Base-by-base conservation (phyloP, 495 filamentous ascomycete species). In the Massariosphaeria phaeospora region DNA sequence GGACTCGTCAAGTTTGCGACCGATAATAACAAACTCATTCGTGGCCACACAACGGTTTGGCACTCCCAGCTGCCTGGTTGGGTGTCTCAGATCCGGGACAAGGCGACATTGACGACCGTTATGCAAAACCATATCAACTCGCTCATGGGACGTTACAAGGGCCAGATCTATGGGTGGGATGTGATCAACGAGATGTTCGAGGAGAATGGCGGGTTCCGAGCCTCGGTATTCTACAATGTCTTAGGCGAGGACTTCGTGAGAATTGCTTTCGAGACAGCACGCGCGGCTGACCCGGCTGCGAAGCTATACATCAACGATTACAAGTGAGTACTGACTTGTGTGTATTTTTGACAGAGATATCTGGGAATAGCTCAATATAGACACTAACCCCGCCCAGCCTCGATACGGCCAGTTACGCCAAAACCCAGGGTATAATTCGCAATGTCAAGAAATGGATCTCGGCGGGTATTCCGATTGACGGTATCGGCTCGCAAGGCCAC, bases 251-350 rank as follows among this genome's bases (percentile, higher is more conserved):
- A 75, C 59, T 75, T 69, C 62, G 79, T 84, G 48, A 64, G 68
- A 48, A 80, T 84, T 64, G 81, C 81, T 30, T 85, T 85, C 70
- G 66, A 76, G 51, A 77, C 80, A 6, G 82, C 82, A 23, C 73
- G 75, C 43, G 69, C 62, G 6, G 79, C 79, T 9, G 82, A 84
- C 66, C 80, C 82, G 2, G 59, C 65, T 34, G 77, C 75, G 38
- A 79, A 78, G 68, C 69, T 85, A 39, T 85, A 81, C 72, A 84
- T 85, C 73, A 85, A 84, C 68, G 81, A 84, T 65, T 84, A 82
- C 71, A 83, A 82, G 72, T 79, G 76, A 27, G 76, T 27, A 6
- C 17, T 24, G 18, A 8, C 12, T 12, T 13, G 2, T 33, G 34
- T 76, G 67, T 63, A 66, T 42, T 69, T 72, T 12, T 64, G 40